A percentile compares a stretch with the other conserved stretches of the same genome.
Evolutionary conservation across 495 filamentous ascomycete species (phyloP).

Genomic region (Penicillium macrosclerotiorum): DNA sequence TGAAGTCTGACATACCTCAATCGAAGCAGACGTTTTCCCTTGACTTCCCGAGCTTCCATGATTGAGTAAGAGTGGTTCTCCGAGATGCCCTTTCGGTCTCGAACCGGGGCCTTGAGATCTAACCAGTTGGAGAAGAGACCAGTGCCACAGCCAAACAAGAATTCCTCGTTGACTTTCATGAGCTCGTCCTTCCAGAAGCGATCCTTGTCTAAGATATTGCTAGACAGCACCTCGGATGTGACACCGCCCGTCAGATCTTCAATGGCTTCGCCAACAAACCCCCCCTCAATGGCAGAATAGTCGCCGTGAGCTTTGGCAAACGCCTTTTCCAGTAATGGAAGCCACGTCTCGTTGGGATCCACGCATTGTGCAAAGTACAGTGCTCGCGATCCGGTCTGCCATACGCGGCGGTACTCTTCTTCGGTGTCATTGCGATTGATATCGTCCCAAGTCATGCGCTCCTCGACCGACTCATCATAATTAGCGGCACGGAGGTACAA

Average conservation of each 20-base stretch:
- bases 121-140: slow-evolving; percentile 60
- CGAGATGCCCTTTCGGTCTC: slow-evolving; percentile 68
- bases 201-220: slow-evolving; percentile 83
- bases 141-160: slow-evolving; percentile 81
- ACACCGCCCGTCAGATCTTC: slow-evolving; percentile 94
- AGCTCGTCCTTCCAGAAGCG: slow-evolving; percentile 87
- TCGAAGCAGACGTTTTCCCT: slow-evolving; percentile 70
- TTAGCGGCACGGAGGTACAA: slow-evolving; percentile 80
- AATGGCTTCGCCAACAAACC: slow-evolving; percentile 82
- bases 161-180: slow-evolving; percentile 79
- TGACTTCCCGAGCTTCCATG: slow-evolving; percentile 75
- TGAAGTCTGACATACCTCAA: slow-evolving; percentile 47
- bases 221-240: slow-evolving; percentile 74
- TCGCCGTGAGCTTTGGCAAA: slow-evolving; percentile 96
- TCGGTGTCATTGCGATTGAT: slow-evolving; percentile 69
- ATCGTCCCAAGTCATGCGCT: slow-evolving; percentile 69
- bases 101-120: slow-evolving; percentile 36
- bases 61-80: slow-evolving; percentile 89
- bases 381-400: slow-evolving; percentile 74
- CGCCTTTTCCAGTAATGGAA: slow-evolving; percentile 91
- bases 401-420: slow-evolving; percentile 71
- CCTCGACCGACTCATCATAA: slow-evolving; percentile 69
- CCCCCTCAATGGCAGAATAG: slow-evolving; percentile 79
- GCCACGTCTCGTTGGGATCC: slow-evolving; percentile 88
- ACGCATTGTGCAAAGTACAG: slow-evolving; percentile 86